A percentile compares a stretch with the other conserved stretches of the same genome.
Evolutionary conservation across 108 stramenopile genomes (phyloP).

Genomic region (Skeletonema menzelii): DNA sequence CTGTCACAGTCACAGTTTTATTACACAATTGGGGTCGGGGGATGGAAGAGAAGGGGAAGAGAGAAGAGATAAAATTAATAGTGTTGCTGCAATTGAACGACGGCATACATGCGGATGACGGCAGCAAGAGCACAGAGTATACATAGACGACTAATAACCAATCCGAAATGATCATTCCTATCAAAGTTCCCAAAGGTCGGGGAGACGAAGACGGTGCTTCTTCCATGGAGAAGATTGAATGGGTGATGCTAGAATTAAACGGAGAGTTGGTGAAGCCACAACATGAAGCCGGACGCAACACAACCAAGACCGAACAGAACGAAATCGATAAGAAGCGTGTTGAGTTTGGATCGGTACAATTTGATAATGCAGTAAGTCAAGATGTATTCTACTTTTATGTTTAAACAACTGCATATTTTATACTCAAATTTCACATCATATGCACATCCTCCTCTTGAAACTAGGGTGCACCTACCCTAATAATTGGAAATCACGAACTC

Average conservation of each 20-base stretch:
- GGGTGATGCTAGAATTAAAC: slow-evolving; percentile 78
- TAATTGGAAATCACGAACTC: slow-evolving; percentile 68
- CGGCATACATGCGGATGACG: too few species aligned
- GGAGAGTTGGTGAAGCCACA: slow-evolving; percentile 63
- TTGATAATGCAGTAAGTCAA: slow-evolving; percentile 39
- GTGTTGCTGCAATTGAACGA: too few species aligned
- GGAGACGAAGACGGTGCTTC: neutral
- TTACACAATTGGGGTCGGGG: too few species aligned
- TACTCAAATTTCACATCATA: slow-evolving; percentile 4
- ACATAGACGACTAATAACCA: too few species aligned
- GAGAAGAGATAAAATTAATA: too few species aligned
- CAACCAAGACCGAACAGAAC: neutral
- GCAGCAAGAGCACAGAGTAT: too few species aligned
- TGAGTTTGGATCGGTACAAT: slow-evolving; percentile 61
- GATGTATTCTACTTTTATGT: neutral
- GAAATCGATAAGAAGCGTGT: slow-evolving; percentile 31
- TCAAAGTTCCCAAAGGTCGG: slow-evolving; percentile 14
- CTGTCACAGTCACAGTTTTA: too few species aligned
- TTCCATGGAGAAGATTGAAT: slow-evolving; percentile 48
- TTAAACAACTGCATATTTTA: neutral
- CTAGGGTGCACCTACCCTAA: slow-evolving; percentile 59
- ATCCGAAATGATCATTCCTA: slow-evolving; percentile 36
- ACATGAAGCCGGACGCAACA: slow-evolving; percentile 20
- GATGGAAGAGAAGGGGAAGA: too few species aligned
- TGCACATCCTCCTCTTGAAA: slow-evolving; percentile 4